Percentiles rank a stretch among this genome's conserved stretches.
Conservation (phyloP, 108 stramenopile species). For the Thalassiosira profunda region DNA sequence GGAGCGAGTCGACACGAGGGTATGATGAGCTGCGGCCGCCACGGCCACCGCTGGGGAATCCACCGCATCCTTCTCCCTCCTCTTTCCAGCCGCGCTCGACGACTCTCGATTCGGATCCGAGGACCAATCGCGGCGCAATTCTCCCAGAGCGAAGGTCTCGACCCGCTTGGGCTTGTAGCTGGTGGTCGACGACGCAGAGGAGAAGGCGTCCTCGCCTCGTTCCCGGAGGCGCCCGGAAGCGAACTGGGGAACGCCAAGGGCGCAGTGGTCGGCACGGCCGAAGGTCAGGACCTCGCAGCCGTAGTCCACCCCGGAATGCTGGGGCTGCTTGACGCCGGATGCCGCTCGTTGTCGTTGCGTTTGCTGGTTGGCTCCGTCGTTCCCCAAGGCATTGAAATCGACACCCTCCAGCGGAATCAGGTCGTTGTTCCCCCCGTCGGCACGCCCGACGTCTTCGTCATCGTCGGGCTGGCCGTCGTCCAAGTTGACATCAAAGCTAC, state of each 20-base stretch:
- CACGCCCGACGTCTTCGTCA: conserved; percentile 9
- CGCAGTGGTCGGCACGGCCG: conserved; percentile 76
- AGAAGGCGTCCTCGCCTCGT: background rate
- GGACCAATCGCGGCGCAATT: conserved; percentile 38
- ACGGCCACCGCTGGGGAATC: conserved; percentile 70
- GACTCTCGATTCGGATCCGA: background rate
- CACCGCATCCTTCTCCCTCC: conserved; percentile 11
- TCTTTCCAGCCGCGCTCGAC: background rate
- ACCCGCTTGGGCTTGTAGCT: conserved; percentile 45
- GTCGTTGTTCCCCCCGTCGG: conserved; percentile 11
- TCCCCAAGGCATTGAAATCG: conserved; percentile 18
- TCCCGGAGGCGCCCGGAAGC: conserved; percentile 3
- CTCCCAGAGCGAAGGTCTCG: conserved; percentile 44
- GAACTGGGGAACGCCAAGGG: conserved; percentile 65
- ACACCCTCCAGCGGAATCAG: conserved; percentile 26
- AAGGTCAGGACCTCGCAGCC: conserved; percentile 84
- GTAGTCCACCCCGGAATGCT: conserved; percentile 41
- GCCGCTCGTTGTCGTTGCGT: conserved; percentile 7
- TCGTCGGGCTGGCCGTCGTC: conserved; percentile 19
- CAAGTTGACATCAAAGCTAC: conserved; percentile 22
- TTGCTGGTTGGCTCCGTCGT: background rate
- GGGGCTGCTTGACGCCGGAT: conserved; percentile 27
- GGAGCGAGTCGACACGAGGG: conserved; percentile 63
- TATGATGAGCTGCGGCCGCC: conserved; percentile 83
- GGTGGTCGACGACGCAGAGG: background rate